Conservation (phyloP, 2,329 filamentous ascomycete genomes). For the Penicillium nordicum region DNA sequence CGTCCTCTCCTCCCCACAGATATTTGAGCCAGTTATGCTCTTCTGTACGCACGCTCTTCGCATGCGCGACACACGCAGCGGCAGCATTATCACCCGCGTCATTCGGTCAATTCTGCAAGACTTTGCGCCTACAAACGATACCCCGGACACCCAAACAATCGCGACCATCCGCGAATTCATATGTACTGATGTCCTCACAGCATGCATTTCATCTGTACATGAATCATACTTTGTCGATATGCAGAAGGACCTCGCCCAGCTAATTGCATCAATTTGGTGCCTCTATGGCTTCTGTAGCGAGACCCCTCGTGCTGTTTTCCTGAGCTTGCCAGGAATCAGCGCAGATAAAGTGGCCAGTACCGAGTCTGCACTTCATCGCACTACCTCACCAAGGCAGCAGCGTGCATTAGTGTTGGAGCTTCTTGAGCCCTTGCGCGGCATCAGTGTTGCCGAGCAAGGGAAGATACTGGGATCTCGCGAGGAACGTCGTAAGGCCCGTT, state of each 20-base stretch:
- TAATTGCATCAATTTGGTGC: constrained; percentile 82
- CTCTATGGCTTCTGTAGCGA: constrained; percentile 67
- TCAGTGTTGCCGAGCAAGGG: constrained; percentile 90
- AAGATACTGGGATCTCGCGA: constrained; percentile 58
- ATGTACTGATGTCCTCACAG: constrained; percentile 80
- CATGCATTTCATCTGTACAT: constrained; percentile 84
- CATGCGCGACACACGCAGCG: constrained; percentile 86
- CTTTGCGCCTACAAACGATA: constrained; percentile 55
- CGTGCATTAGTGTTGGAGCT: constrained; percentile 78
- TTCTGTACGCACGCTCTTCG: constrained; percentile 89
- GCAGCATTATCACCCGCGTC: constrained; percentile 79
- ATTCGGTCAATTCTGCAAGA: constrained; percentile 80
- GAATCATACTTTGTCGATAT: constrained; percentile 96
- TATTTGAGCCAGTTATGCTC: constrained; percentile 83
- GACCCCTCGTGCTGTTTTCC: constrained; percentile 72
- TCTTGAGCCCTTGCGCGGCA: constrained; percentile 79
- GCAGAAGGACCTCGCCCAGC: constrained; percentile 82
- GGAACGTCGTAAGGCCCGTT: constrained; percentile 43
- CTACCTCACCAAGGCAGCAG: constrained; percentile 67
- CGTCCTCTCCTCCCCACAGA: constrained; percentile 70
- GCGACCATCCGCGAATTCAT: constrained; percentile 83
- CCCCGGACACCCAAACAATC: constrained; percentile 50
- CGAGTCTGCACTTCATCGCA: constrained; percentile 54
- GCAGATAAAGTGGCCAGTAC: constrained; percentile 64
- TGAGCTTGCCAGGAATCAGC: constrained; percentile 74